A percentile compares a stretch with the other conserved stretches of the same genome.
These are phyloP conservation scores for Solanum etuberosum DNA, from an alignment of 257 asterid genomes.

Conservation along the genomic window DNA sequence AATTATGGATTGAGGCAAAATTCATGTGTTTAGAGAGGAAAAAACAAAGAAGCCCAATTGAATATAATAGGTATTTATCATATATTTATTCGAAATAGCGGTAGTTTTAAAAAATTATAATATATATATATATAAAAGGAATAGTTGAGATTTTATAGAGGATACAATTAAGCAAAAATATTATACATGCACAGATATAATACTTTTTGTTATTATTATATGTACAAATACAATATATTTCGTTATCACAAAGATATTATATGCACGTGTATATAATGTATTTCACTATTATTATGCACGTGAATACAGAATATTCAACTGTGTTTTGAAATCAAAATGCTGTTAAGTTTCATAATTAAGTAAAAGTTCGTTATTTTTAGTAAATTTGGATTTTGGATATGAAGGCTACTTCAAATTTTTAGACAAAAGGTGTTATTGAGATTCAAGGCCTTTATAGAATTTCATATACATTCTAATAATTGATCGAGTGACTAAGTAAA, in stretches of 20 bases:
- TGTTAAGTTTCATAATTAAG: background rate
- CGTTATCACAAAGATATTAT: background rate
- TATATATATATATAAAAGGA: too few relatives aligned
- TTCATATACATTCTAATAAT: background rate
- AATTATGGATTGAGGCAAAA: background rate
- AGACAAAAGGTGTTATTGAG: background rate
- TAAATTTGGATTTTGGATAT: background rate
- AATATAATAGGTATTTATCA: background rate
- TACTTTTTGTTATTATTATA: too few relatives aligned
- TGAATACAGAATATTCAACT: background rate
- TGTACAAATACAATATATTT: background rate
- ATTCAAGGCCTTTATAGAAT: fast-evolving
- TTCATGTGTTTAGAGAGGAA: background rate
- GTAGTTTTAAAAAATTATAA: too few relatives aligned
- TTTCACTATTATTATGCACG: background rate
- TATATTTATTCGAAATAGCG: background rate
- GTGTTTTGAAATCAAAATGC: too few relatives aligned
- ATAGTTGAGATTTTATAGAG: background rate
- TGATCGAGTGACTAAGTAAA: background rate
- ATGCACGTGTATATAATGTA: background rate
- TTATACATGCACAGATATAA: background rate
- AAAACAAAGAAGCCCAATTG: background rate
- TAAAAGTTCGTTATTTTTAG: background rate
- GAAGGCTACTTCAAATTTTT: background rate
- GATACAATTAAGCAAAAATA: background rate